These are phyloP conservation scores for Dryadomyces quercivorus DNA, from an alignment of 2,329 filamentous ascomycete genomes.

Conservation along the genomic window DNA sequence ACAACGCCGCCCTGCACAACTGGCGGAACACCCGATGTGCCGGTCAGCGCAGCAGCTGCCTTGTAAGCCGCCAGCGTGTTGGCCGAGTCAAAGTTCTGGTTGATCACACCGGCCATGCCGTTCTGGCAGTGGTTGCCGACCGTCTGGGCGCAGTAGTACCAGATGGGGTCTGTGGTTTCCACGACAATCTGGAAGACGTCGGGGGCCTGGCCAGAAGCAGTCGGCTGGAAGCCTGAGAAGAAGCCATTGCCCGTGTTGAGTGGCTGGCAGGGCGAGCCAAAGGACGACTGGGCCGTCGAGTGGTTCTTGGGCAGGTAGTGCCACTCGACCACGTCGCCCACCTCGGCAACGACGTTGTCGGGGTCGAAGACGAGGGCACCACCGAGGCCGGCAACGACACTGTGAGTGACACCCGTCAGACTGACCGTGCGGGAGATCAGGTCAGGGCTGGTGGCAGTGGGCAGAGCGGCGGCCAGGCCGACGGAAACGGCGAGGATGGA, in stretches of 20 bases:
- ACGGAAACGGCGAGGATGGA: constrained; percentile 15
- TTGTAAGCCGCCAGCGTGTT: constrained; percentile 26
- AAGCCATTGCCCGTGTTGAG: constrained; percentile 24
- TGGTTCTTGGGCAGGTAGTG: constrained; percentile 38
- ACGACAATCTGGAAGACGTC: constrained; percentile 33
- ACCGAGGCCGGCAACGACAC: constrained; percentile 30
- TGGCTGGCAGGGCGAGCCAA: constrained; percentile 29
- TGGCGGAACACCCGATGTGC: constrained; percentile 19
- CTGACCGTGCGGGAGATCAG: constrained; percentile 20
- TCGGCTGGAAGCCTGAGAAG: constrained; percentile 31
- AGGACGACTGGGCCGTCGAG: constrained; percentile 24
- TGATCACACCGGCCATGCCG: constrained; percentile 37
- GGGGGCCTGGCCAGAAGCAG: constrained; percentile 20
- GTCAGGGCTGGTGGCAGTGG: constrained; percentile 16
- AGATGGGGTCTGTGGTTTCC: constrained; percentile 27
- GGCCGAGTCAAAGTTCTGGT: constrained; percentile 28
- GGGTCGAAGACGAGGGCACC: constrained; percentile 36
- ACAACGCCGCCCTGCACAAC: constrained; percentile 23
- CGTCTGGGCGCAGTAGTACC: constrained; percentile 32
- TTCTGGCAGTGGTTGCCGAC: constrained; percentile 31
- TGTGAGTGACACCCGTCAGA: constrained; percentile 30
- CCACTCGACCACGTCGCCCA: constrained; percentile 41
- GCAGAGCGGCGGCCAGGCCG: constrained; percentile 19
- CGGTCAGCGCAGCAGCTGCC: constrained; percentile 21
- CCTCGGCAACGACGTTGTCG: constrained; percentile 31